Conservation (phyloP, 139 green algal species). For the Eudorina sp. region DNA sequence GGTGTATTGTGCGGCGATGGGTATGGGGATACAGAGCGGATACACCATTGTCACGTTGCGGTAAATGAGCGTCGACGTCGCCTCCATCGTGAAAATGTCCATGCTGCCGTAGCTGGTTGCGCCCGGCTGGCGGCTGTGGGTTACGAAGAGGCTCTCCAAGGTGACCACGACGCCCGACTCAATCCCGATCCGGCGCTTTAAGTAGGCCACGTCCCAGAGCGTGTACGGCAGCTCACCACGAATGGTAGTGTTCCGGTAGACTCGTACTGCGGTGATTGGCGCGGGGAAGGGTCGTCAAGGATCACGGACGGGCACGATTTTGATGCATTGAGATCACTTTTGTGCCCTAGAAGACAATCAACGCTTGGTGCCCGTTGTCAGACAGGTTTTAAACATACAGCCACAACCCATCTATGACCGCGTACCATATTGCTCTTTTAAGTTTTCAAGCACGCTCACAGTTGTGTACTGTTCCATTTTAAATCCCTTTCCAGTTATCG, state of each 20-base stretch:
- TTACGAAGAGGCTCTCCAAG: neutral
- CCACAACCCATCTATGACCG: too few species aligned
- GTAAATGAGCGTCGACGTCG: neutral
- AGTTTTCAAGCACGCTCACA: too few species aligned
- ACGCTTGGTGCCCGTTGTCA: too few species aligned
- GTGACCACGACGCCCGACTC: neutral
- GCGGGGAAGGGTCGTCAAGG: too few species aligned
- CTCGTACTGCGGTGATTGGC: slow-evolving; percentile 3
- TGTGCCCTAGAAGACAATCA: too few species aligned
- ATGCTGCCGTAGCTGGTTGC: neutral
- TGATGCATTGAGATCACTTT: too few species aligned
- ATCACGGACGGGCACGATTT: too few species aligned
- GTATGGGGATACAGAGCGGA: neutral
- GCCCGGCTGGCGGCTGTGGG: neutral
- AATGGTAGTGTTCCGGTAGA: neutral
- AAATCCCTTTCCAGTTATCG: neutral
- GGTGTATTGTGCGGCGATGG: neutral
- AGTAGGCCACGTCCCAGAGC: slow-evolving; percentile 5
- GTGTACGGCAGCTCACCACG: neutral
- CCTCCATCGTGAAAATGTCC: neutral
- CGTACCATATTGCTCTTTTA: too few species aligned
- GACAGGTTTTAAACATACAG: too few species aligned
- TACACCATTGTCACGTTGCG: neutral
- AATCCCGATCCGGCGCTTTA: slow-evolving; percentile 10
- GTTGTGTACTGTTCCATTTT: neutral